phyloP scores from a whole-genome alignment of 768 basidiomycete species.

The Galerina marginata region DNA sequence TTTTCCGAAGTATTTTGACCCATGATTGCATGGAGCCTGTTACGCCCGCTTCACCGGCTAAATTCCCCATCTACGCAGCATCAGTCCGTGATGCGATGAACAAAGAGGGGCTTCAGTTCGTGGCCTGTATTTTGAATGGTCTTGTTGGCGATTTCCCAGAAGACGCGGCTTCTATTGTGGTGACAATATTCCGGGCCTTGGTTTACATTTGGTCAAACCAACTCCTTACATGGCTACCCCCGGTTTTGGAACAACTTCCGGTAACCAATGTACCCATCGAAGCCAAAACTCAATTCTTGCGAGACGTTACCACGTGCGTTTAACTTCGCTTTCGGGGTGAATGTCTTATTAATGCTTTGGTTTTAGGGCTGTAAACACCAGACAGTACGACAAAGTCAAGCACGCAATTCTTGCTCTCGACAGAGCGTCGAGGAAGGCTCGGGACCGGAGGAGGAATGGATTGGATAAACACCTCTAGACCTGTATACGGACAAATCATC shows the following conservation, averaged over 20 bases:
- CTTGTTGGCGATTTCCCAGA: constrained; percentile 89
- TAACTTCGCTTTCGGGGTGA: constrained; percentile 2
- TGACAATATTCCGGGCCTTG: constrained; percentile 78
- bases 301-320: constrained; percentile 76
- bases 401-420: constrained; percentile 74
- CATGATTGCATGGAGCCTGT: constrained; percentile 68
- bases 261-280: constrained; percentile 60
- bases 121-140: constrained; percentile 74
- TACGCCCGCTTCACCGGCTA: constrained; percentile 53
- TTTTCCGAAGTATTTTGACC: constrained; percentile 75
- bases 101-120: constrained; percentile 74
- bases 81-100: constrained; percentile 66
- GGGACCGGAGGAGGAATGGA: constrained; percentile 61
- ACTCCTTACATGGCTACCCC: constrained; percentile 73
- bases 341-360: constrained; percentile 12
- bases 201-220: constrained; percentile 70
- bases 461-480: constrained; percentile 33
- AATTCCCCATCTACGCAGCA: constrained; percentile 64
- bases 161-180: constrained; percentile 74
- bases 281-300: constrained; percentile 74
- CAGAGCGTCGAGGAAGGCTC: constrained; percentile 74
- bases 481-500: neutral
- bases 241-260: constrained; percentile 75
- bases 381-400: constrained; percentile 82
- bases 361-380: constrained; percentile 64